A percentile compares a stretch with the other conserved stretches of the same genome.
Conservation (phyloP, 352 stramenopile genomes). For the Peronospora destructor region DNA sequence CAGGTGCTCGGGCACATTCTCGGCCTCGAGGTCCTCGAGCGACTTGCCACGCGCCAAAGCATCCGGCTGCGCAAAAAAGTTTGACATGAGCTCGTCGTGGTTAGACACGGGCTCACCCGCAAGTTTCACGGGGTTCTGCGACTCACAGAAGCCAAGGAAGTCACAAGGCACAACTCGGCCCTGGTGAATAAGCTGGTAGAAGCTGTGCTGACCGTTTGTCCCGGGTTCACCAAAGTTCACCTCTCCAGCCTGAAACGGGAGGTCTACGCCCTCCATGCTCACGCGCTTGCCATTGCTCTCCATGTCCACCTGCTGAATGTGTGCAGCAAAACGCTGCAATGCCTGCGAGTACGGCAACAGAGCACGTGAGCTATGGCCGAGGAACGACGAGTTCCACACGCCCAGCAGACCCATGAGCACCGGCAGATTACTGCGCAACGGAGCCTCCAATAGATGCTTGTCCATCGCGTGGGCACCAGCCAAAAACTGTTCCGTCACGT, state of each 20-base stretch:
- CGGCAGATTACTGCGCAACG: conserved; percentile 92
- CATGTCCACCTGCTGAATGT: conserved; percentile 99
- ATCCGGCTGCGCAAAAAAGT: conserved; percentile 99
- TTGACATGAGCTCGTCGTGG: conserved; percentile 99
- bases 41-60: conserved; percentile 95
- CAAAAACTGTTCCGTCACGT: conserved; percentile 90
- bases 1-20: conserved; percentile 90
- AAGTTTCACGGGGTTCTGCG: conserved; percentile 81
- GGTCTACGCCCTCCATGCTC: conserved; percentile 87
- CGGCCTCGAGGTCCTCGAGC: conserved; percentile 87
- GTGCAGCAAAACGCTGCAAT: conserved; percentile 91
- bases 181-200: conserved; percentile 99
- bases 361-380: conserved; percentile 89
- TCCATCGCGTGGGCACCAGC: conserved; percentile 96
- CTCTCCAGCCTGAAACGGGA: conserved; percentile 93
- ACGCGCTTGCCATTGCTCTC: conserved; percentile 99
- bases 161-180: conserved; percentile 94
- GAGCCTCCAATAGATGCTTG: conserved; percentile 93
- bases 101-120: conserved; percentile 88
- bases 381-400: conserved; percentile 98
- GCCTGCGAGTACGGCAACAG: conserved; percentile 92
- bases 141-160: conserved; percentile 98
- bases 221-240: conserved; percentile 97
- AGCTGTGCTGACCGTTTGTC: conserved; percentile 97
- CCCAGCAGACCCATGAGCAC: conserved; percentile 95